Conservation (phyloP, 495 filamentous ascomycete genomes). For the Neurospora sp. region DNA sequence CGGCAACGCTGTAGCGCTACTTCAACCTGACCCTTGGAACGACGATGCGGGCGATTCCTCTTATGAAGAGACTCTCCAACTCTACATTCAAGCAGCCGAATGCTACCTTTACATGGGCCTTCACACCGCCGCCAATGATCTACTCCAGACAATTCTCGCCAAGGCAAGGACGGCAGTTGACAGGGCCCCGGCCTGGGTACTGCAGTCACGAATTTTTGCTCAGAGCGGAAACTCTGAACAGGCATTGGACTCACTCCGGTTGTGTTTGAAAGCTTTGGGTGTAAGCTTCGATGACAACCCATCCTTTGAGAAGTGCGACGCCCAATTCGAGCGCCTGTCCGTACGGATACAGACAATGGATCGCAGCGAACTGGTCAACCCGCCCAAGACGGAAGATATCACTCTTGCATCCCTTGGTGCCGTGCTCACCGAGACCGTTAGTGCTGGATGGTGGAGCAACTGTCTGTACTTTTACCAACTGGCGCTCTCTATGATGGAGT, state of each 20-base stretch:
- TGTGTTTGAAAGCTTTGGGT: slow-evolving; percentile 57
- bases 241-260: slow-evolving; percentile 58
- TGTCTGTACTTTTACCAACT: slow-evolving; percentile 66
- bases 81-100: slow-evolving; percentile 70
- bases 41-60: slow-evolving; percentile 59
- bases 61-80: slow-evolving; percentile 72
- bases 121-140: slow-evolving; percentile 48
- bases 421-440: slow-evolving; percentile 65
- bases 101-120: slow-evolving; percentile 68
- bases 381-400: slow-evolving; percentile 41
- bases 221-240: slow-evolving; percentile 57
- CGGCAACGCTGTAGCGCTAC: slow-evolving; percentile 59
- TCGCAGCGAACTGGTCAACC: slow-evolving; percentile 42
- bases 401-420: slow-evolving; percentile 57
- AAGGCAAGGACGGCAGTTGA: slow-evolving; percentile 59
- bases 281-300: slow-evolving; percentile 54
- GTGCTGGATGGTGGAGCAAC: slow-evolving; percentile 78
- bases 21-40: slow-evolving; percentile 71
- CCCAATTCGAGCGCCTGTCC: slow-evolving; percentile 52
- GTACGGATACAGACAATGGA: slow-evolving; percentile 49
- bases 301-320: slow-evolving; percentile 66
- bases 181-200: slow-evolving; percentile 68
- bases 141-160: slow-evolving; percentile 55
- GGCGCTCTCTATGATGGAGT: slow-evolving; percentile 58
- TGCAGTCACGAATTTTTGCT: slow-evolving; percentile 67